Conservation (phyloP, 192 early-diverging fungal species). For the Backusella parvicylindrica region DNA sequence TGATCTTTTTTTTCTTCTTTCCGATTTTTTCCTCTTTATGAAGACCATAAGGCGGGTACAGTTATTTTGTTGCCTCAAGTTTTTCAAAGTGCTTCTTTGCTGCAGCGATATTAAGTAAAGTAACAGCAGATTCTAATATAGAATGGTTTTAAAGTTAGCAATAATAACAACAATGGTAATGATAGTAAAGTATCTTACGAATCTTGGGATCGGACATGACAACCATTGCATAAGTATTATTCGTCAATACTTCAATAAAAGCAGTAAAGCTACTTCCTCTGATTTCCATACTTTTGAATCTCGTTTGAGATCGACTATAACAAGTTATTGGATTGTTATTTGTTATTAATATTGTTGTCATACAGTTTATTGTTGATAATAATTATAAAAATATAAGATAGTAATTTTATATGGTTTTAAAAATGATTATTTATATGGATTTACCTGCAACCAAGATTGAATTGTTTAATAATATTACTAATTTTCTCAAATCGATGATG, state of each 20-base stretch:
- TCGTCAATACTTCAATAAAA: slow-evolving; percentile 79
- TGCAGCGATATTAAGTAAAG: slow-evolving; percentile 75
- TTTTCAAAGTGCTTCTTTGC: slow-evolving; percentile 82
- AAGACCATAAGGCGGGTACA: neutral
- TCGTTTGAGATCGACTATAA: slow-evolving; percentile 68
- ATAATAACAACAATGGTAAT: neutral
- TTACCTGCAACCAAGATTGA: slow-evolving; percentile 81
- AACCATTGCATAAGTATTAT: slow-evolving; percentile 87
- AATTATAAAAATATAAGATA: neutral
- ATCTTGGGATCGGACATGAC: slow-evolving; percentile 80
- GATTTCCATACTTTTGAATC: slow-evolving; percentile 88
- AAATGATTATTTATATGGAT: neutral
- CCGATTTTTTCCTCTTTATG: neutral
- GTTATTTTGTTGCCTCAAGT: slow-evolving; percentile 54
- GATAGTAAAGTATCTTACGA: slow-evolving; percentile 50
- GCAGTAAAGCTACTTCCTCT: slow-evolving; percentile 68
- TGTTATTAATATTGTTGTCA: neutral
- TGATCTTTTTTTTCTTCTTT: neutral
- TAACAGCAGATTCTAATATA: slow-evolving; percentile 71
- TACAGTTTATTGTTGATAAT: neutral
- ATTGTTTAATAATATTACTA: slow-evolving; percentile 89
- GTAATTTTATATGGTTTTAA: neutral
- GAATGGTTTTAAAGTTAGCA: neutral
- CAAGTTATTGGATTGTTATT: neutral
- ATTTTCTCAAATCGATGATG: slow-evolving; percentile 87